A percentile compares a stretch with the other conserved stretches of the same genome.
phyloP scores from a whole-genome alignment of 2,329 filamentous ascomycete genomes.

The Alternaria metachromatica region DNA sequence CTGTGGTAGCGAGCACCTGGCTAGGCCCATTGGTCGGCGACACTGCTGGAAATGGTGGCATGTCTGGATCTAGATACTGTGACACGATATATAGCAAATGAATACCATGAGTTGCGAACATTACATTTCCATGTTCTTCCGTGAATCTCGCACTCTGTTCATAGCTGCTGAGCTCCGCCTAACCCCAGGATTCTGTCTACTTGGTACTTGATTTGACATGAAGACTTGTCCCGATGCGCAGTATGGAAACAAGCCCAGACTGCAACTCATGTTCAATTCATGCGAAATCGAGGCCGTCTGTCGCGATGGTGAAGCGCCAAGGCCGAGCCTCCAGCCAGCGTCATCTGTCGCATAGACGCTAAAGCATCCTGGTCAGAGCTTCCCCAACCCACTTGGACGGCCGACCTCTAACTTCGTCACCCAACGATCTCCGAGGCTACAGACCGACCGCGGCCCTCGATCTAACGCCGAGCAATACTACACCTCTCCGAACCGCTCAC shows the following conservation, averaged over 20 bases:
- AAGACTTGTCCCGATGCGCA: background rate
- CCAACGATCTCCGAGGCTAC: constrained; percentile 24
- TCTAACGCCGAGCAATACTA: constrained; percentile 25
- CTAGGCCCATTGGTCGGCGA: too few species aligned
- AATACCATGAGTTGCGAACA: background rate
- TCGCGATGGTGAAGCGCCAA: constrained; percentile 4
- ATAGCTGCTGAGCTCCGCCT: background rate
- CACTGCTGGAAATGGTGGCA: background rate
- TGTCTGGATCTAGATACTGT: background rate
- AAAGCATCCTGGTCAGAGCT: constrained; percentile 29
- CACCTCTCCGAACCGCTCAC: constrained; percentile 23
- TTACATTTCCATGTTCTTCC: background rate
- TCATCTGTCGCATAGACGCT: constrained; percentile 18
- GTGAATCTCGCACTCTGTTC: background rate
- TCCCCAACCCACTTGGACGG: constrained; percentile 34
- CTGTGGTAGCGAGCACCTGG: background rate
- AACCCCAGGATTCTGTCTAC: too few species aligned
- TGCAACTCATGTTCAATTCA: background rate
- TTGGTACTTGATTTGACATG: background rate
- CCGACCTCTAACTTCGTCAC: constrained; percentile 33
- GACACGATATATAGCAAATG: background rate
- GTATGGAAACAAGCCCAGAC: accelerated
- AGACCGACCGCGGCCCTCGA: constrained; percentile 27
- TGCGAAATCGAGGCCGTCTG: background rate
- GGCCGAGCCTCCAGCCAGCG: constrained; percentile 8